Percentiles rank a stretch among this genome's conserved stretches.
These are phyloP conservation scores for Neurospora terricola DNA, from an alignment of 495 filamentous ascomycete species.

Conservation along the genomic window DNA sequence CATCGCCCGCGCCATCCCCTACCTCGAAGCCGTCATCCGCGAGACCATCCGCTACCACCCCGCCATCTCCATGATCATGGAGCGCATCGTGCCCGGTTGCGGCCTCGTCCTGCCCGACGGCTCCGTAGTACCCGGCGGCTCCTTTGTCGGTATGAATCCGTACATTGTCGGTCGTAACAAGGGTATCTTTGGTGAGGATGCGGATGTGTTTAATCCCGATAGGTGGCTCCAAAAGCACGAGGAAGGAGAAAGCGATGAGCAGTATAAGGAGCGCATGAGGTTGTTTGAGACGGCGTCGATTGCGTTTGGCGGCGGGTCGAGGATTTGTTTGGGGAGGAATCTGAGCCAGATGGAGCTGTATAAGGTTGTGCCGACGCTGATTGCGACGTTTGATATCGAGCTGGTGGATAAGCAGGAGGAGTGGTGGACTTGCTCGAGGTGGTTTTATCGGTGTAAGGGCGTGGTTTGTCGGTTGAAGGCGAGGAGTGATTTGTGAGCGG, in stretches of 20 bases:
- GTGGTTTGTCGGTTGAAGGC: constrained; percentile 8
- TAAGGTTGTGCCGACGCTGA: constrained; percentile 53
- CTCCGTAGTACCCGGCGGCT: constrained; percentile 40
- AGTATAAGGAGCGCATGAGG: constrained; percentile 10
- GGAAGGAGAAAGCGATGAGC: constrained; percentile 16
- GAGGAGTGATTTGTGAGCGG: not conserved
- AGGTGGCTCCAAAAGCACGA: constrained; percentile 30
- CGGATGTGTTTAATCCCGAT: constrained; percentile 43
- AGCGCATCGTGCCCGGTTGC: constrained; percentile 44
- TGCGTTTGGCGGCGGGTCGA: constrained; percentile 50
- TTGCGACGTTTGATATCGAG: constrained; percentile 39
- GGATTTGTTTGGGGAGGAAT: constrained; percentile 58
- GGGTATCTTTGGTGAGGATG: constrained; percentile 38
- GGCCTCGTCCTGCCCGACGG: constrained; percentile 39
- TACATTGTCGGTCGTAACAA: constrained; percentile 28
- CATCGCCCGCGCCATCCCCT: constrained; percentile 30
- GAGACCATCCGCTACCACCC: constrained; percentile 51
- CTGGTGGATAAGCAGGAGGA: constrained; percentile 9
- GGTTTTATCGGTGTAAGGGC: constrained; percentile 13
- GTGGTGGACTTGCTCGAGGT: constrained; percentile 15
- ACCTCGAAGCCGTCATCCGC: constrained; percentile 50
- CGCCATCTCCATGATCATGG: constrained; percentile 41
- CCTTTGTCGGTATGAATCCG: constrained; percentile 22
- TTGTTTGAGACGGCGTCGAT: constrained; percentile 19
- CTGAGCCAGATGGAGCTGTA: constrained; percentile 54